Evolutionary conservation across 371 early-diverging fungal genomes (phyloP), one percentile per base, ranked within the genome.

Genomic region (Rhizomucor pusillus): DNA sequence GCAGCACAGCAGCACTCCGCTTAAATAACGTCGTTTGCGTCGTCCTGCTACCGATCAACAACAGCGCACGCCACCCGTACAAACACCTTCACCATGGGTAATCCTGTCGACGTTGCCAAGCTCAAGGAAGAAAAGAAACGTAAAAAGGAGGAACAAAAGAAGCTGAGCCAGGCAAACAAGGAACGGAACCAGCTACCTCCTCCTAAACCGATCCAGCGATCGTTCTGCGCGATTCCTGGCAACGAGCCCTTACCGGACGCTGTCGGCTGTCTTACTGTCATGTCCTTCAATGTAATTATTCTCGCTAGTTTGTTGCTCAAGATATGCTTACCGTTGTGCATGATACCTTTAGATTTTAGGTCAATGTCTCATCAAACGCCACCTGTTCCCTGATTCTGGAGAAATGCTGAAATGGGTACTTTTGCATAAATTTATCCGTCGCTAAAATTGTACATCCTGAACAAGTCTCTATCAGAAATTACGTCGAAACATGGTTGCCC

Each of bases 381-480:
- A 80, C 40, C 54, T 80, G 57, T 82, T 82, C 54, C 81, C 83
- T 9, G 63, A 77, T 52, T 75, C 79, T 7, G 78, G 69, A 2
- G 64, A 70, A 14, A 58, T 62, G 48, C 39, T 76, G 16, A 76
- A 73, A 58, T 72, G 77, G 77, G 75, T 71, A 63, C 45, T 52
- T 34, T 12, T 13, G 13, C 45, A 1, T 24, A 23, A n/a, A n/a
- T n/a, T n/a, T n/a, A n/a, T n/a, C n/a, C n/a, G n/a, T n/a, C n/a
- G n/a, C n/a, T n/a, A n/a, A n/a, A n/a, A n/a, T n/a, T n/a, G n/a
- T n/a, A n/a, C n/a, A n/a, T n/a, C n/a, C n/a, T n/a, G n/a, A n/a
- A n/a, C n/a, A n/a, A n/a, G n/a, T n/a, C n/a, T 7, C 25, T 34
- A 18, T 14, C 34, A 71, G 76, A 77, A 77, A 69, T 56, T 52